phyloP scores from a whole-genome alignment of 176 grass and related monocot species.

The Miscanthus lutarioriparius region DNA sequence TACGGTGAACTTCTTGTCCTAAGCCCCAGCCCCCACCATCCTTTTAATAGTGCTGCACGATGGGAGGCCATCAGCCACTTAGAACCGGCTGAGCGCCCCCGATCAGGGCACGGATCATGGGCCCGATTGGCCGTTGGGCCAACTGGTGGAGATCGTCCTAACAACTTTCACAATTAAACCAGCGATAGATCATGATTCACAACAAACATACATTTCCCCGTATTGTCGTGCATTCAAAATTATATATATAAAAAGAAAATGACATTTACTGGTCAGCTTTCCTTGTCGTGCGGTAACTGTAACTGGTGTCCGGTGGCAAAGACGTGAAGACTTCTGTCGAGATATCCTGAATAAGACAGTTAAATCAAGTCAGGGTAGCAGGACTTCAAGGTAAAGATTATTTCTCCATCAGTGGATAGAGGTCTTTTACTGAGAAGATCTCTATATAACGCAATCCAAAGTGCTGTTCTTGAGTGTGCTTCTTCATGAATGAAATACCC shows the following conservation, averaged over 20 bases:
- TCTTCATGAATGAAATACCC: not conserved
- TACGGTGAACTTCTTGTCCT: too few species aligned
- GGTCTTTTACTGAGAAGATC: not conserved
- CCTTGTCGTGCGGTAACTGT: not conserved
- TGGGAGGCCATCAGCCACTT: too few species aligned
- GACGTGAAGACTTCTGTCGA: not conserved
- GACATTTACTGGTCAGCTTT: not conserved
- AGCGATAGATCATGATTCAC: not conserved
- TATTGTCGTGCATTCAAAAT: too few species aligned
- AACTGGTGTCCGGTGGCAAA: not conserved
- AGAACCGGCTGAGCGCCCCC: too few species aligned
- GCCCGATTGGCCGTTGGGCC: too few species aligned
- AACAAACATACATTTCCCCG: not conserved
- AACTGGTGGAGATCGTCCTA: too few species aligned
- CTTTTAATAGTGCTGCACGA: too few species aligned
- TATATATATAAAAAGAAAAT: too few species aligned
- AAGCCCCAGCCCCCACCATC: too few species aligned
- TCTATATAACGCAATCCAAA: slow-evolving; percentile 26
- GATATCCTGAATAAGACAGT: not conserved
- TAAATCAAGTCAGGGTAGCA: too few species aligned
- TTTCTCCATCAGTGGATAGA: not conserved
- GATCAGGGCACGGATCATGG: too few species aligned
- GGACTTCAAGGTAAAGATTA: not conserved
- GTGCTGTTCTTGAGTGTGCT: not conserved
- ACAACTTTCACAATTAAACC: too few species aligned